Conservation (phyloP, 2,329 filamentous ascomycete genomes). For the Microascus cirrosus region DNA sequence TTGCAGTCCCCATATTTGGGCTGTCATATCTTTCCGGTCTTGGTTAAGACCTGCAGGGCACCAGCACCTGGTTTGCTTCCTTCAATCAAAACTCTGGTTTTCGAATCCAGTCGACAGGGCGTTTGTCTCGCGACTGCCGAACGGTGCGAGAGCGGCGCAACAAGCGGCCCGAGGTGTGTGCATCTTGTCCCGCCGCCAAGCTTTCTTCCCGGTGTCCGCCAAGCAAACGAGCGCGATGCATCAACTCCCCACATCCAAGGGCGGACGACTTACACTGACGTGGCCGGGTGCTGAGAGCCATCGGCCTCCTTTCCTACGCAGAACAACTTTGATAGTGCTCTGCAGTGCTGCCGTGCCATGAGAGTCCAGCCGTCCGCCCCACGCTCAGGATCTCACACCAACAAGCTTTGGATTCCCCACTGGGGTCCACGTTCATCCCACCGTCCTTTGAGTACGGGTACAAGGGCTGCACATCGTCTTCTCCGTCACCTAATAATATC, state of each 20-base stretch:
- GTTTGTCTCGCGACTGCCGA: not conserved
- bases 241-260: too few species aligned
- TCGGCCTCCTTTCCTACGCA: too few species aligned
- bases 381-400: not conserved
- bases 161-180: not conserved
- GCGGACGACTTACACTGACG: too few species aligned
- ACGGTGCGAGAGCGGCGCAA: not conserved
- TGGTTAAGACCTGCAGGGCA: not conserved
- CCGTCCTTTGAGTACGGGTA: not conserved
- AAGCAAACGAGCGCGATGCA: too few species aligned
- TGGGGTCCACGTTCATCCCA: not conserved
- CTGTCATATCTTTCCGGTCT: not conserved
- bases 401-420: not conserved
- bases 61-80: not conserved
- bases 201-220: too few species aligned
- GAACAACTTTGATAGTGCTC: not conserved
- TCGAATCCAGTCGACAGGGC: not conserved
- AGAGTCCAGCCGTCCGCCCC: not conserved
- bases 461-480: not conserved
- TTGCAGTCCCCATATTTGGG: not conserved
- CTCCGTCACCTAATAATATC: not conserved
- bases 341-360: not conserved
- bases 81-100: not conserved
- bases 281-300: too few species aligned
- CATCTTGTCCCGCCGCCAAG: not conserved